Evolutionary conservation across 116 monocot genomes (phyloP), one percentile per base, ranked within the genome.

Genomic region (Cymodocea nodosa): DNA sequence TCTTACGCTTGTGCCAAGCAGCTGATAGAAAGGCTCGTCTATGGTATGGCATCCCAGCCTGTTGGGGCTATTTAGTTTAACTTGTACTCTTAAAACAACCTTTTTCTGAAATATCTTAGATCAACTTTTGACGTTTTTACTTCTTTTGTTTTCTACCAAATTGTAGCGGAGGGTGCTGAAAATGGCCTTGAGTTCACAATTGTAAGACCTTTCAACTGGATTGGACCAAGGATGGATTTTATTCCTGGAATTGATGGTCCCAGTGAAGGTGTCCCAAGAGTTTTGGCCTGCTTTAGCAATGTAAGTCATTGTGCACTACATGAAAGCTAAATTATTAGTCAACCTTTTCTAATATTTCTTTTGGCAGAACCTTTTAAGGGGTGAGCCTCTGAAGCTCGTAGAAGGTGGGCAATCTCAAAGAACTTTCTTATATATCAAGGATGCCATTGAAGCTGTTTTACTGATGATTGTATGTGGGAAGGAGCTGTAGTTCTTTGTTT

Each of bases 191-290:
- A 89, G 57, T 93, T 93, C 74, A 89, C 93, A 35, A 93, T 93
- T 40, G 93, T 93, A 3, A 81, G 93, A 63, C 93, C 93, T 68
- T 93, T 93, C 67, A 93, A 93, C 20, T 93, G 93, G 93, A 93
- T 93, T 64, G 93, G 93, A 19, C 93, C 93, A 52, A 83, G 93
- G 65, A 93, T 93, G 93, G 93, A 93, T 71, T 93, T 93, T 56
- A 93, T 93, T 63, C 93, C 93, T 74, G 93, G 93, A 24, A 80
- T 93, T 70, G 93, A 93, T 75, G 93, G 93, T 52, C 93, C 93
- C 20, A 89, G 86, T 60, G 93, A 93, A 74, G 93, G 93, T 71
- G 93, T 93, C 69, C 93, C 93, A 0, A 80, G 93, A 62, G 93
- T 93, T 59, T 50, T 93, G 71, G 89, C 93, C 54, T 93, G 93